Percentiles rank a stretch among this genome's conserved stretches.
phyloP scores from a whole-genome alignment of 2,329 filamentous ascomycete species.

The Aureobasidium sp. region DNA sequence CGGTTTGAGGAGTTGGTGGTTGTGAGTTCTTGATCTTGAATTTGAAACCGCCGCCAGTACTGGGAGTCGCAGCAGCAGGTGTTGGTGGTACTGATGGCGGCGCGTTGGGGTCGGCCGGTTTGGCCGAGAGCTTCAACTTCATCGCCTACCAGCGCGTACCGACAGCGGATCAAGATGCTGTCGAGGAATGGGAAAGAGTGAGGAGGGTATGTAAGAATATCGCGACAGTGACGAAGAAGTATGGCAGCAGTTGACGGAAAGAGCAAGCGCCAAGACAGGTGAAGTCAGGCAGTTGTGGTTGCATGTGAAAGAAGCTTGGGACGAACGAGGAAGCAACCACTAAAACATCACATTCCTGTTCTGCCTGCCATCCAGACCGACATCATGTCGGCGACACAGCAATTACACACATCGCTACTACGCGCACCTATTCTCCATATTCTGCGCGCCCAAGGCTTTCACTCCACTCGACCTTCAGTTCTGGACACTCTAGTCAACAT shows the following conservation, averaged over 20 bases:
- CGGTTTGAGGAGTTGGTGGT: slow-evolving; percentile 23
- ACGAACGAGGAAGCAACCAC: not conserved
- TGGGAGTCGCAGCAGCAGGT: slow-evolving; percentile 22
- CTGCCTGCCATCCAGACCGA: not conserved
- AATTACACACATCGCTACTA: slow-evolving; percentile 67
- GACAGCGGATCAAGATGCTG: not conserved
- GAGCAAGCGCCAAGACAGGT: not conserved
- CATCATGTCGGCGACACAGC: slow-evolving; percentile 20
- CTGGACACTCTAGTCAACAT: slow-evolving; percentile 85
- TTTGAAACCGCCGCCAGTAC: slow-evolving; percentile 21
- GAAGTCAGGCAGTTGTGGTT: not conserved
- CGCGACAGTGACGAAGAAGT: not conserved
- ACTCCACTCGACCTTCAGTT: slow-evolving; percentile 71
- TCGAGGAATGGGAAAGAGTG: not conserved
- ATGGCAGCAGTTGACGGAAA: not conserved
- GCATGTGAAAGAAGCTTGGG: slow-evolving; percentile 10
- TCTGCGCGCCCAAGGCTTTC: slow-evolving; percentile 84
- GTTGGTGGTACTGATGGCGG: slow-evolving; percentile 17
- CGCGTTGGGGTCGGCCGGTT: slow-evolving; percentile 16
- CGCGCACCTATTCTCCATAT: slow-evolving; percentile 86
- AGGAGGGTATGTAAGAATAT: not conserved
- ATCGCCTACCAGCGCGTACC: slow-evolving; percentile 7
- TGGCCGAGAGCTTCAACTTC: slow-evolving; percentile 21
- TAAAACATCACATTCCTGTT: not conserved
- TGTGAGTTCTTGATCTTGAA: slow-evolving; percentile 34